phyloP scores from a whole-genome alignment of 2,329 filamentous ascomycete genomes.

The Ploettnerulaceae sp. region DNA sequence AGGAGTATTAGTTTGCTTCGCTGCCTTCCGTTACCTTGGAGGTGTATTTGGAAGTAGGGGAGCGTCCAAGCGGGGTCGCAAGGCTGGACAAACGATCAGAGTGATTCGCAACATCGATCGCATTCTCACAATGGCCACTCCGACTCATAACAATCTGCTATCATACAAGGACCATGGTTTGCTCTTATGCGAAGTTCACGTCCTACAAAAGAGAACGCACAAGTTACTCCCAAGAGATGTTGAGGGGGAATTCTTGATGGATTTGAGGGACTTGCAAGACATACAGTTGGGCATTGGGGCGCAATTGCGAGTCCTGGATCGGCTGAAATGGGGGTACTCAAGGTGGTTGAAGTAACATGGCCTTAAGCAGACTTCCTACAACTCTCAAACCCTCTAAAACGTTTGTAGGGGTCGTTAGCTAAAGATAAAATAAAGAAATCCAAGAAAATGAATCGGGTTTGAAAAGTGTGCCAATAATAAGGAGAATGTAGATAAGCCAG shows the following conservation, averaged over 20 bases:
- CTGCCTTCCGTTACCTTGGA: conserved; percentile 66
- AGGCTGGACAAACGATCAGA: conserved; percentile 66
- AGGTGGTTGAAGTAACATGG: conserved; percentile 54
- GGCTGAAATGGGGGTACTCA: conserved; percentile 86
- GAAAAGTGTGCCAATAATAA: too few relatives aligned
- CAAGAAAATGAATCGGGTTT: too few relatives aligned
- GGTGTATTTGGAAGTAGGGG: conserved; percentile 65
- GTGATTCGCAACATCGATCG: conserved; percentile 86
- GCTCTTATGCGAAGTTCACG: conserved; percentile 83
- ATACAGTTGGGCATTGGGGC: conserved; percentile 69
- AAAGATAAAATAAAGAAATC: too few relatives aligned
- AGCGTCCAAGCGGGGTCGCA: conserved; percentile 59
- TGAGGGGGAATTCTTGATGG: conserved; percentile 80
- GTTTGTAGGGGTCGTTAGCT: too few relatives aligned
- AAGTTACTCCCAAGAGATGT: conserved; percentile 68
- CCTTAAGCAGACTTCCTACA: too few relatives aligned
- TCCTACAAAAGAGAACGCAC: conserved; percentile 65
- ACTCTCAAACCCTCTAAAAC: too few relatives aligned
- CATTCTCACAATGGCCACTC: conserved; percentile 63
- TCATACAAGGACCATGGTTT: conserved; percentile 91
- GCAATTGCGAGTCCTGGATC: conserved; percentile 73
- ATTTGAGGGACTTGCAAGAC: conserved; percentile 80
- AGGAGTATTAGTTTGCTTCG: conserved; percentile 80
- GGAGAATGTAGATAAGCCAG: too few relatives aligned
- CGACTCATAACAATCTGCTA: conserved; percentile 68